Base-by-base conservation (phyloP, 2,329 filamentous ascomycete species). In the Claviceps arundinis region DNA sequence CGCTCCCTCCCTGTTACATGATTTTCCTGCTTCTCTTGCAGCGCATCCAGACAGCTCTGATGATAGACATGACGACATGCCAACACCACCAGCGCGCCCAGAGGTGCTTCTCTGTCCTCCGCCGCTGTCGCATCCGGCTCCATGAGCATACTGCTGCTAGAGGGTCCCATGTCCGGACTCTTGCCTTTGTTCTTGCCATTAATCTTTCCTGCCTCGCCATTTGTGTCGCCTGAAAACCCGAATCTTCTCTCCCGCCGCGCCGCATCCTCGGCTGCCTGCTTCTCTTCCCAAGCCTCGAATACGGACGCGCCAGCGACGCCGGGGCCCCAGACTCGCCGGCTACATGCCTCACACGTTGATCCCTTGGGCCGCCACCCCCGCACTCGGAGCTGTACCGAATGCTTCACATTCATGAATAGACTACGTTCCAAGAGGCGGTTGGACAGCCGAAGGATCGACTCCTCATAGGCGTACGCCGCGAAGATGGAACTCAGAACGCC, bases 401-500 rank as follows among this genome's bases (percentile, higher is more conserved):
- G 79, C 44, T 82, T 75, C 38, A 98, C 88, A 57, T 87, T 85
- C 42, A 85, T 79, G 61, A 97, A 98, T 5, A 95, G 75, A 61
- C 93, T 93, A 58, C 89, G 84, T 56, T 95, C 90, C 0, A 98
- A 75, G 52, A 98, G 81, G 4, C 85, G 78, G 64, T 91, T 95
- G 0, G 93, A 89, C 3, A 98, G 78, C 1, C 79, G 76, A 19
- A 98, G 76, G 16, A 98, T 87, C 0, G 87, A 90, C 65, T 91
- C 87, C 66, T 98, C 93, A 64, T 97, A 96, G 0, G 89, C 85
- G 64, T 98, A 98, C 0, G 93, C 91, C 0, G 91, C 83, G 69
- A 98, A 97, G 52, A 98, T 91, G 13, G 90, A 93, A 1, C 81
- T 75, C 2, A 98, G 77, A 0, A 97, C 90, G 6, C 80, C 80